phyloP scores from a whole-genome alignment of 108 stramenopile genomes.

The Fragilariopsis cylindrus region DNA sequence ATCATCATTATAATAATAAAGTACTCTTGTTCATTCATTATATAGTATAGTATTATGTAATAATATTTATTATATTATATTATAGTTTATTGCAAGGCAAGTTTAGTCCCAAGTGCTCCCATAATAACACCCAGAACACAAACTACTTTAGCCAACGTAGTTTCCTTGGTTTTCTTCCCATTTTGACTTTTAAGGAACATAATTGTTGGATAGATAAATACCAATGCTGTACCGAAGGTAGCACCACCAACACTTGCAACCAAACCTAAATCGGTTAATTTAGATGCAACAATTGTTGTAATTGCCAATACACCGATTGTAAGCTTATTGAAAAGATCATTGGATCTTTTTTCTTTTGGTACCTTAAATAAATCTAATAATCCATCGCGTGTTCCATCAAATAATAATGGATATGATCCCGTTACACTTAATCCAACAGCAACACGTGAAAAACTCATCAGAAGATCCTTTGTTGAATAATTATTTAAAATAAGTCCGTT shows the following conservation, averaged over 20 bases:
- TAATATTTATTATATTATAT: background rate
- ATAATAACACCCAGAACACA: conserved; percentile 73
- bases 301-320: conserved; percentile 62
- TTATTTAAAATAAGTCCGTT: conserved; percentile 95
- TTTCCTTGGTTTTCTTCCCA: conserved; percentile 55
- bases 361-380: conserved; percentile 74
- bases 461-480: conserved; percentile 86
- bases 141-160: conserved; percentile 60
- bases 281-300: conserved; percentile 68
- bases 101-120: conserved; percentile 73
- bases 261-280: conserved; percentile 77
- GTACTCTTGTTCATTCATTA: background rate
- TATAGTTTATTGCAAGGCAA: conserved; percentile 36
- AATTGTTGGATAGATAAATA: conserved; percentile 87
- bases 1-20: background rate
- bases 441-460: conserved; percentile 85
- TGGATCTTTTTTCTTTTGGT: conserved; percentile 55
- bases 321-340: conserved; percentile 63
- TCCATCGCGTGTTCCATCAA: conserved; percentile 83
- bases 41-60: background rate
- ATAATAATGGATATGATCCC: conserved; percentile 68
- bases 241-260: conserved; percentile 93
- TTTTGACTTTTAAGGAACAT: conserved; percentile 62
- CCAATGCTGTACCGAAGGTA: conserved; percentile 89
- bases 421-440: conserved; percentile 91